Percentiles rank a stretch among this genome's conserved stretches.
Conservation (phyloP, 2,329 filamentous ascomycete genomes). For the Ploettnerulaceae sp. region DNA sequence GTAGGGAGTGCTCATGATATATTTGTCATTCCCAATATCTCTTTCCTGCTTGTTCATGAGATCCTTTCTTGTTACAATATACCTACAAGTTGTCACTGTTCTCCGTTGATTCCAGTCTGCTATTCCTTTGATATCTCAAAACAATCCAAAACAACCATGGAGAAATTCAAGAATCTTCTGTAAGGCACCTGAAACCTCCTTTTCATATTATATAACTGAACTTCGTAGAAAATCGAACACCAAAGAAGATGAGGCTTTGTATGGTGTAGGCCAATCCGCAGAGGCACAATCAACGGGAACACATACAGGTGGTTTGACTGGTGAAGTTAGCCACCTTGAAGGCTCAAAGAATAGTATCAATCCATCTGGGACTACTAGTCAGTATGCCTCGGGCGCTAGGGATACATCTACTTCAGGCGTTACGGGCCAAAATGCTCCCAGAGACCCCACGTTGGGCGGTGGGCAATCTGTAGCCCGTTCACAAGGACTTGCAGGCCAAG, state of each 20-base stretch:
- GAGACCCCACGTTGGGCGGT: background rate
- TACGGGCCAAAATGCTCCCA: background rate
- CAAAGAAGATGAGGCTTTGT: slow-evolving; percentile 27
- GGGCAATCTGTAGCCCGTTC: background rate
- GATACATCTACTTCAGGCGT: background rate
- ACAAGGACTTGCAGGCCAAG: too few relatives aligned
- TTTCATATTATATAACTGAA: background rate
- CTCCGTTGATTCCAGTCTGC: background rate
- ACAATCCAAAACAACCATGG: slow-evolving; percentile 25
- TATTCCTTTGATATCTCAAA: background rate
- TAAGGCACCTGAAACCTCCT: slow-evolving; percentile 13
- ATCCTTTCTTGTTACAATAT: too few relatives aligned
- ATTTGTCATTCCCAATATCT: background rate
- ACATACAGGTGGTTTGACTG: slow-evolving; percentile 5
- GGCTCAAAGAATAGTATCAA: background rate
- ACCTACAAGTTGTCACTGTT: too few relatives aligned
- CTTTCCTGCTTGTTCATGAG: too few relatives aligned
- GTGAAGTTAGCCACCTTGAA: slow-evolving; percentile 17
- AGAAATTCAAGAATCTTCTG: slow-evolving; percentile 34
- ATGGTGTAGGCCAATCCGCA: slow-evolving; percentile 20
- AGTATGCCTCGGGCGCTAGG: background rate
- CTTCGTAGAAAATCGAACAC: slow-evolving; percentile 2
- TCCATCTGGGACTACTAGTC: too few relatives aligned
- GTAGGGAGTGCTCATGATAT: too few relatives aligned
- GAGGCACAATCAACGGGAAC: background rate